These are phyloP conservation scores for Raphidocelis subcapitata DNA, from an alignment of 139 green algal genomes.

Conservation along the genomic window DNA sequence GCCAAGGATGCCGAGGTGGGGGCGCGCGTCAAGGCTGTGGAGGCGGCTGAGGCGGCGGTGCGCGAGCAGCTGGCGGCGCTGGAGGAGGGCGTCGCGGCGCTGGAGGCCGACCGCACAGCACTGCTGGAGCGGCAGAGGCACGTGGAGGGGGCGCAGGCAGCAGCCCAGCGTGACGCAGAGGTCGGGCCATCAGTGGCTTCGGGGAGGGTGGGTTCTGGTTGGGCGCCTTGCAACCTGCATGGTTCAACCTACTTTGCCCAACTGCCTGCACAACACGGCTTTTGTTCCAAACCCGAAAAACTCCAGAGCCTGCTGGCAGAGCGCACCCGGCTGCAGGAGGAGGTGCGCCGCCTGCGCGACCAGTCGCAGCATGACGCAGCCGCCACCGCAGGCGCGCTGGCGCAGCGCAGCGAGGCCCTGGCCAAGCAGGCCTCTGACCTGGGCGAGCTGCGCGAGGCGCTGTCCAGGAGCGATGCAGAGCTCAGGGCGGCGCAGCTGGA, in stretches of 20 bases:
- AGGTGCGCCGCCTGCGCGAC: not conserved
- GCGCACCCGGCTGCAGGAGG: conserved; percentile 9
- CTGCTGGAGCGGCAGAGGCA: too few species aligned
- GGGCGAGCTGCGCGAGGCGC: too few species aligned
- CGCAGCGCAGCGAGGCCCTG: not conserved
- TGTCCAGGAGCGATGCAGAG: not conserved
- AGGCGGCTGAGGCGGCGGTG: not conserved
- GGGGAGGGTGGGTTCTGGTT: too few species aligned
- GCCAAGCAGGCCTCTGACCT: too few species aligned
- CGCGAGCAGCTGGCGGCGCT: conserved; percentile 18
- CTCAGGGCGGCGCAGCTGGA: conserved; percentile 24
- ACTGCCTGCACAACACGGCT: too few species aligned
- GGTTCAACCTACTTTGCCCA: too few species aligned
- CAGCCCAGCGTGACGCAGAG: too few species aligned
- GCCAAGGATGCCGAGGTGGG: conserved; percentile 13
- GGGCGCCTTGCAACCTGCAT: too few species aligned
- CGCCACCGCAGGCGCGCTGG: not conserved
- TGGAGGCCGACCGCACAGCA: too few species aligned
- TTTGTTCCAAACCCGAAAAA: too few species aligned
- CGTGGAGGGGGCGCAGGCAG: too few species aligned
- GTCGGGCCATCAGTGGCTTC: too few species aligned
- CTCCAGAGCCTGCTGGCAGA: conserved; percentile 18
- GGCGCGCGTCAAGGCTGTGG: not conserved
- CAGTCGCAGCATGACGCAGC: not conserved
- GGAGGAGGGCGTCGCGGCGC: not conserved